A percentile compares a stretch with the other conserved stretches of the same genome.
Conservation (phyloP, 352 stramenopile species). For the Phytophthora pseudosyringae region DNA sequence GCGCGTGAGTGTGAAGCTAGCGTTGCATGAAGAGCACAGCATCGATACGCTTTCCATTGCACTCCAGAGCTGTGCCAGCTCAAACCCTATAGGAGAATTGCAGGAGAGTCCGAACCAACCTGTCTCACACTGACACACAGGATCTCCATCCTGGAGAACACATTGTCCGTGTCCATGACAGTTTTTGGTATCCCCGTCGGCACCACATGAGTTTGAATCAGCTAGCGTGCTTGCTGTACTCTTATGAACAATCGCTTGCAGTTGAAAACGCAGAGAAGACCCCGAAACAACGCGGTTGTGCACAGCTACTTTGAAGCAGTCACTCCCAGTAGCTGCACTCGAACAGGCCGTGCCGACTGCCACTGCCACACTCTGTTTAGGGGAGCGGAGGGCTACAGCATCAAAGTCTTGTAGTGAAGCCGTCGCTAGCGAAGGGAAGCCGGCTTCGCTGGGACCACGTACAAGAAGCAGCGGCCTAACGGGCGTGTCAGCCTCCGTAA, state of each 20-base stretch:
- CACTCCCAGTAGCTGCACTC: slow-evolving; percentile 31
- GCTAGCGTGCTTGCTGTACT: slow-evolving; percentile 16
- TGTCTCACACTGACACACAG: slow-evolving; percentile 58
- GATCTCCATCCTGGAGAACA: slow-evolving; percentile 32
- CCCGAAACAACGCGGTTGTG: slow-evolving; percentile 71
- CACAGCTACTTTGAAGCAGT: slow-evolving; percentile 79
- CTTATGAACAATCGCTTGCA: slow-evolving; percentile 50
- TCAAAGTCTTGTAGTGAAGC: slow-evolving; percentile 63
- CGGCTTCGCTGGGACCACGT: slow-evolving; percentile 50
- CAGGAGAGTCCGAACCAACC: slow-evolving; percentile 71
- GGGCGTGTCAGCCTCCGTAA: slow-evolving; percentile 42
- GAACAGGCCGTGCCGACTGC: slow-evolving; percentile 54
- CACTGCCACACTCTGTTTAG: slow-evolving; percentile 49
- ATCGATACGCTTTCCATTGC: slow-evolving; percentile 56
- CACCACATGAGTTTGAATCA: slow-evolving; percentile 5
- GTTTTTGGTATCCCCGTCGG: slow-evolving; percentile 32
- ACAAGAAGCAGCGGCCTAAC: slow-evolving; percentile 65
- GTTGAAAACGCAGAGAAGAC: slow-evolving; percentile 44
- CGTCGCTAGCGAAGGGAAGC: slow-evolving; percentile 57
- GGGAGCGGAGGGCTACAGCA: slow-evolving; percentile 28
- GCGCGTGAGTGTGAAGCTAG: slow-evolving; percentile 49
- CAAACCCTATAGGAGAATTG: slow-evolving; percentile 64
- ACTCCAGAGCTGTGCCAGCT: slow-evolving; percentile 62
- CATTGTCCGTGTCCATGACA: slow-evolving; percentile 66
- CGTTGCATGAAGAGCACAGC: slow-evolving; percentile 59